Evolutionary conservation across 1,284 basidiomycete genomes (phyloP).

Genomic region (Ceratobasidium theobromae): DNA sequence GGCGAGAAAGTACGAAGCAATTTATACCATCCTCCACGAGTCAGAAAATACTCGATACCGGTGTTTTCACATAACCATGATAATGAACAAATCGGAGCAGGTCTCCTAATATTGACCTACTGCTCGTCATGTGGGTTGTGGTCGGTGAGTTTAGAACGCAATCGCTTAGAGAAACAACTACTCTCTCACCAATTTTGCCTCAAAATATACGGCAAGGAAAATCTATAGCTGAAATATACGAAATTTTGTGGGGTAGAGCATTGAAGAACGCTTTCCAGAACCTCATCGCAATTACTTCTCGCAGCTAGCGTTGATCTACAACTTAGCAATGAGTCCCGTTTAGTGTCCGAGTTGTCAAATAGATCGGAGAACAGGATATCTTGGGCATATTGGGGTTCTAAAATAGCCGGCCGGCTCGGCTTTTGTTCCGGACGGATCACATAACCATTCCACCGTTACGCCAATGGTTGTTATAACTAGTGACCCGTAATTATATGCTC

Average conservation of each 20-base stretch:
- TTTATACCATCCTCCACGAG: not conserved
- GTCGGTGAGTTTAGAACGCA: not conserved
- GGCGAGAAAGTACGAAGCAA: not conserved
- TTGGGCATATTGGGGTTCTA: not conserved
- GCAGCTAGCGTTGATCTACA: not conserved
- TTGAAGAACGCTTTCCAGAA: not conserved
- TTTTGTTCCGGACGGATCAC: no score
- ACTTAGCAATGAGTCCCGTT: not conserved
- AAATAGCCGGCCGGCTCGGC: not conserved
- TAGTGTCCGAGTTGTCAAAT: not conserved
- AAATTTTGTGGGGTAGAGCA: not conserved
- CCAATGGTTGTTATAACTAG: no score
- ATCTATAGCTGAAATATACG: not conserved
- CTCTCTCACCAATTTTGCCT: not conserved
- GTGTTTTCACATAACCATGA: not conserved
- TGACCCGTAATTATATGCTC: no score
- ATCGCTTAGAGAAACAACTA: not conserved
- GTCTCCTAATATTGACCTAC: not conserved
- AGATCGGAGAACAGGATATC: not conserved
- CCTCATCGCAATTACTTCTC: not conserved
- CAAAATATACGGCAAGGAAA: not conserved
- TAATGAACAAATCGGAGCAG: not conserved
- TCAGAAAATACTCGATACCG: not conserved
- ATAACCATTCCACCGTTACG: no score
- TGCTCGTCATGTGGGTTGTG: not conserved